These are phyloP conservation scores for Phialophora verrucosa DNA, from an alignment of 2,329 filamentous ascomycete genomes.

Conservation along the genomic window DNA sequence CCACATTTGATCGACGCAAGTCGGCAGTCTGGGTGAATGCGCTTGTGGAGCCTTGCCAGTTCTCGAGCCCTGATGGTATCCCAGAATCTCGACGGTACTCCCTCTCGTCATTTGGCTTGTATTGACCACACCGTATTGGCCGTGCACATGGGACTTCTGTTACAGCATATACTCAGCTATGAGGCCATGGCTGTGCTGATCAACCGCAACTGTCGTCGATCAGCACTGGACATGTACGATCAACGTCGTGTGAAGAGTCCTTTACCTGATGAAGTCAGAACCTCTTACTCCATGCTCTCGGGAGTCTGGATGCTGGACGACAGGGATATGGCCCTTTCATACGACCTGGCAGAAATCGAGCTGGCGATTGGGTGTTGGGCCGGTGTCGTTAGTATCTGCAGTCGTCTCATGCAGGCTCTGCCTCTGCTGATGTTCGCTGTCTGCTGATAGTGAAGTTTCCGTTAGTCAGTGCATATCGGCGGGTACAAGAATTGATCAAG, in stretches of 20 bases:
- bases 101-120: not conserved
- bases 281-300: not conserved
- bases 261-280: not conserved
- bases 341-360: conserved; percentile 29
- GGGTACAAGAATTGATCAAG: conserved; percentile 1
- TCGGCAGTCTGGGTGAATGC: not conserved
- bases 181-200: not conserved
- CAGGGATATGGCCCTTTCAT: conserved; percentile 3
- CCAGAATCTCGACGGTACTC: not conserved
- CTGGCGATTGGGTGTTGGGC: conserved; percentile 20
- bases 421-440: conserved; percentile 9
- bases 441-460: conserved; percentile 9
- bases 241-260: not conserved
- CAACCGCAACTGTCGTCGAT: not conserved
- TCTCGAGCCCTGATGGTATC: not conserved
- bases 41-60: not conserved
- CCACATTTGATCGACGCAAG: not conserved
- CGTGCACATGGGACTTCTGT: not conserved
- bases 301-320: conserved; percentile 1
- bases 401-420: not conserved
- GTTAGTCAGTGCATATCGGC: conserved; percentile 13
- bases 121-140: not conserved
- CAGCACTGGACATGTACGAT: not conserved
- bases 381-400: not conserved
- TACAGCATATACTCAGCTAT: not conserved